Evolutionary conservation across 768 basidiomycete species (phyloP), one percentile per base, ranked within the genome.

Genomic region (Calocybe indica): DNA sequence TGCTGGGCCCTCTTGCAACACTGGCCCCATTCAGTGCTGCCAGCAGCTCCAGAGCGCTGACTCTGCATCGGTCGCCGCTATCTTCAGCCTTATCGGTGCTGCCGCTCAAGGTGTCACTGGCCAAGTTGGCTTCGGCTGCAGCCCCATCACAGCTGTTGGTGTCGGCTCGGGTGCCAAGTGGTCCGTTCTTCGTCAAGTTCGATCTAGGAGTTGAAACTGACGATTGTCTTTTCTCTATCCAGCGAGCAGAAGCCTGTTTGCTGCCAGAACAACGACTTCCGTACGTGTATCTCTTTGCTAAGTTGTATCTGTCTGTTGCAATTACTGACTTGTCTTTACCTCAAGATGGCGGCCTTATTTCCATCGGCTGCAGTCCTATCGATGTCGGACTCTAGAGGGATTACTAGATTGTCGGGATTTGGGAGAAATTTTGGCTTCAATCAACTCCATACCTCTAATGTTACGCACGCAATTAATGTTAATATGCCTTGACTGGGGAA

Each of bases 11-110:
- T 34, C 39, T 6, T 48, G 47, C 47, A 48, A 48, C 40, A 48
- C 47, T 14, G 47, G 47, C 13, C 13, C 11, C 22, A 37, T 48
- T n/a, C 47, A 48, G 9, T 48, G 47, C 32, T 48, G 47, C 40
- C 7, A 48, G 9, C 15, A 22, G 29, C 37, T 42, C 28, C 36
- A 48, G 5, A 13, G 37, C 2, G 11, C 40, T 8, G 3, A 43
- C 5, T 41, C 40, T 31, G 32, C 12, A 11, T 4, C 14, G 7
- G 38, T 8, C 14, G 7, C 38, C 8, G 8, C 34, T 29, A 39
- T 48, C 11, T 22, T 35, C 4, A 12, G 30, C 9, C 32, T 40
- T 7, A 11, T 48, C 35, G 40, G 40, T 6, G 28, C 28, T 11
- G 13, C 28, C 7, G 15, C 43, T 3, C 31, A 36, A 7, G 41